Evolutionary conservation across 2,329 filamentous ascomycete species (phyloP).

Genomic region (Penicillium sp.): DNA sequence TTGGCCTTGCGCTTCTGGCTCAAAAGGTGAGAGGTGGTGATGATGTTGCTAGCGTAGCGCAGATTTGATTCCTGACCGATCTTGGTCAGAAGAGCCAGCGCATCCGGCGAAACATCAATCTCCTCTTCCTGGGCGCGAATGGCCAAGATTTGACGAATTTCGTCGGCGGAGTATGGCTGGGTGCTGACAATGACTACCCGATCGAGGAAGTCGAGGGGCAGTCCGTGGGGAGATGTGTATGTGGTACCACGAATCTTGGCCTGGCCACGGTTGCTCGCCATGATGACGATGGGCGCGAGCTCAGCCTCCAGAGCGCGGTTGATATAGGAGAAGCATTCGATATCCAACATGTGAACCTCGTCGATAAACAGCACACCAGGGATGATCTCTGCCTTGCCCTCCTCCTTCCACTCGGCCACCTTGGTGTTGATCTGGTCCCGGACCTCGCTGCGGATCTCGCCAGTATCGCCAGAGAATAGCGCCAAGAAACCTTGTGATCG

Average conservation of each 20-base stretch:
- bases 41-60: conserved; percentile 95
- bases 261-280: conserved; percentile 95
- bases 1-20: conserved; percentile 82
- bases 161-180: conserved; percentile 75
- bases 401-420: conserved; percentile 98
- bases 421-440: conserved; percentile 99
- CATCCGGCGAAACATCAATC: conserved; percentile 85
- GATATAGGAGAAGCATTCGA: conserved; percentile 98
- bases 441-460: conserved; percentile 95
- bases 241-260: conserved; percentile 90
- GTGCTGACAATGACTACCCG: conserved; percentile 96
- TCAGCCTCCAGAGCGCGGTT: conserved; percentile 96
- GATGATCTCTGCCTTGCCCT: conserved; percentile 97
- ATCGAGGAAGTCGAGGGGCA: conserved; percentile 94
- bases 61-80: conserved; percentile 91
- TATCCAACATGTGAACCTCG: conserved; percentile 99
- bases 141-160: conserved; percentile 88
- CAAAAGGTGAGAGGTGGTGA: conserved; percentile 88
- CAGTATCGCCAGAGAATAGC: conserved; percentile 95
- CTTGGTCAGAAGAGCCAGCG: conserved; percentile 89
- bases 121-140: conserved; percentile 96
- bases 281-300: conserved; percentile 95
- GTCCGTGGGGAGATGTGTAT: conserved; percentile 88
- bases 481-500: conserved; percentile 97
- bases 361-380: conserved; percentile 97